phyloP scores from a whole-genome alignment of 306 rosid species.

The Sphenostylis stenocarpa region DNA sequence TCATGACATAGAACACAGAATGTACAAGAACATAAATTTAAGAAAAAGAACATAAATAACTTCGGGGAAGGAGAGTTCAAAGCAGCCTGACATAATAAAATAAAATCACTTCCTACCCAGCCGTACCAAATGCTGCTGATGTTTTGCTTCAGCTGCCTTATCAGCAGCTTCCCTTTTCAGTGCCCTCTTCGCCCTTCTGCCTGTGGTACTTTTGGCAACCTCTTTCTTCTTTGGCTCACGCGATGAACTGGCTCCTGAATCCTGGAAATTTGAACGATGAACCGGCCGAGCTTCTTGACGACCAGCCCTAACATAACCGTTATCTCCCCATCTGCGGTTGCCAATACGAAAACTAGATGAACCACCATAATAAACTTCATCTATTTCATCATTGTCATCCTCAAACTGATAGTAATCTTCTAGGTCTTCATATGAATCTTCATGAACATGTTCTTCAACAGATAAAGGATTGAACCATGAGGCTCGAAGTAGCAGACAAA shows the following conservation, averaged over 20 bases:
- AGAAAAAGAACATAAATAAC: neutral
- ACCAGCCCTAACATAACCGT: slow-evolving; percentile 74
- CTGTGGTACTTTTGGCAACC: slow-evolving; percentile 40
- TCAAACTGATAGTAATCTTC: slow-evolving; percentile 54
- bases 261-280: slow-evolving; percentile 39
- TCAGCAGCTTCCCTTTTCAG: slow-evolving; percentile 85
- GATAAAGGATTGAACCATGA: slow-evolving; percentile 71
- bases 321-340: slow-evolving; percentile 90
- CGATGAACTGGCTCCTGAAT: slow-evolving; percentile 65
- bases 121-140: slow-evolving; percentile 66
- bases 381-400: slow-evolving; percentile 57
- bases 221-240: slow-evolving; percentile 57
- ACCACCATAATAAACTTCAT: slow-evolving; percentile 56
- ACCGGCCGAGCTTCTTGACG: slow-evolving; percentile 78
- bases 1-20: neutral
- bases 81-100: neutral
- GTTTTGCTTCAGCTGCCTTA: slow-evolving; percentile 82
- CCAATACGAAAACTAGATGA: slow-evolving; percentile 73
- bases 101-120: slow-evolving; percentile 58
- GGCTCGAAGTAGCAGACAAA: slow-evolving; percentile 86
- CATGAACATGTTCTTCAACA: slow-evolving; percentile 47
- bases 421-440: slow-evolving; percentile 38
- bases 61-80: slow-evolving; percentile 7
- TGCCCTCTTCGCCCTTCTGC: slow-evolving; percentile 86
- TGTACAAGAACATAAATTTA: slow-evolving; percentile 29